Base-by-base conservation (phyloP, 1,139 yeast species). In the Sugiyamaella sp. region DNA sequence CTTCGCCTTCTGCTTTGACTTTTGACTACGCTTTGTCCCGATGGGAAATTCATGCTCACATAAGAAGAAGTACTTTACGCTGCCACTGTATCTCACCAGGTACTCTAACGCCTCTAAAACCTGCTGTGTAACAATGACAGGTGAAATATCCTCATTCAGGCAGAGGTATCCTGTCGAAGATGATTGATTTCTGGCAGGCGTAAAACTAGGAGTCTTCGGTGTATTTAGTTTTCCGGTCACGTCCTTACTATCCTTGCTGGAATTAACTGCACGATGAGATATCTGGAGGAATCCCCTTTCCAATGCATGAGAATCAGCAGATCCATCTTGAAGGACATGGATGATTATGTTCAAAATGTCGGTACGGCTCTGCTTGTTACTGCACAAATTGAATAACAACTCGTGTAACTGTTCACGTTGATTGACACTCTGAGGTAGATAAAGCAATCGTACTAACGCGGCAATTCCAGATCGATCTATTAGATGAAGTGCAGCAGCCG, bases 381-480 rank as follows among this genome's bases (percentile, higher is more conserved):
- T 79, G 65, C 96, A 87, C 56, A 90, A 69, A 57, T 80, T 82
- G 32, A 81, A 81, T 56, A 90, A 75, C 3, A 93, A 73, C 53
- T 84, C 85, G 66, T 86, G 86, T 49, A 89, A 75, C 8, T 78
- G 72, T 57, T 84, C 90, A 51, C 95, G 74, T 51, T 85, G 85
- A 55, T 75, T 76, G 55, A 81, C 80, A 1, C 85, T 78, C 60
- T 86, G 88, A 1, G 96, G 93, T 17, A 86, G 77, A 69, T 88
- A 91, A 5, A 89, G 73, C 41, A 89, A 75, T 56, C 91, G 79
- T 50, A 89, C 69, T 41, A 91, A 65, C 0, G 96, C 79, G 4
- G 95, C 85, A 56, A 89, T 81, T 20, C 97, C 97, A 10, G 81
- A 73, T 52, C 82, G 79, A 62, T 91, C 97, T 53, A 89, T 77